A percentile compares a stretch with the other conserved stretches of the same genome.
Evolutionary conservation across 2,329 filamentous ascomycete species (phyloP).

Genomic region (Annulohypoxylon truncatum): DNA sequence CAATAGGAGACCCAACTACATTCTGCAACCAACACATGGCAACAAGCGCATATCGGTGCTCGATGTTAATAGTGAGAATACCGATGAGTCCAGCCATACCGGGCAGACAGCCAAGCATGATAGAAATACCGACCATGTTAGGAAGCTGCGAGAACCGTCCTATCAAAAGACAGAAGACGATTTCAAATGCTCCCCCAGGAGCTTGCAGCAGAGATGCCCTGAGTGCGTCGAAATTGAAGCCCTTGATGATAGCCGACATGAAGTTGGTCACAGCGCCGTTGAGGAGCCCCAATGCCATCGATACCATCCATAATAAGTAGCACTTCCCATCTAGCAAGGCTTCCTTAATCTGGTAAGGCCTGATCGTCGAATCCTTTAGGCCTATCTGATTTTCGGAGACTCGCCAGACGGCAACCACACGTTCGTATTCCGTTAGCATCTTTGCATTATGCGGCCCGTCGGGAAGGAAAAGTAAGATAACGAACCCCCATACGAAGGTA

Average conservation of each 20-base stretch:
- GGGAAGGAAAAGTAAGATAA: slow-evolving; percentile 49
- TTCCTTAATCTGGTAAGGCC: slow-evolving; percentile 40
- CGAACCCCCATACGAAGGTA: slow-evolving; percentile 41
- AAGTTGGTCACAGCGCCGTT: slow-evolving; percentile 64
- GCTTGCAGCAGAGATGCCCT: slow-evolving; percentile 56
- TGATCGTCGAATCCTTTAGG: slow-evolving; percentile 52
- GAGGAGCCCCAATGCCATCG: slow-evolving; percentile 58
- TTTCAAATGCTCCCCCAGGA: slow-evolving; percentile 53
- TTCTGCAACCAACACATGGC: slow-evolving; percentile 66
- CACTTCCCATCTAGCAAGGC: slow-evolving; percentile 47
- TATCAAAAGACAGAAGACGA: slow-evolving; percentile 46
- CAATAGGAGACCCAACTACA: slow-evolving; percentile 61
- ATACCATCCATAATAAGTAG: slow-evolving; percentile 55
- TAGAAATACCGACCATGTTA: slow-evolving; percentile 49
- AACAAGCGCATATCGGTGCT: slow-evolving; percentile 60
- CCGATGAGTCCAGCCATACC: slow-evolving; percentile 60
- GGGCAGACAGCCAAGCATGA: slow-evolving; percentile 41
- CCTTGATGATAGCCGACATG: slow-evolving; percentile 54
- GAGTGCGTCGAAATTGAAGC: slow-evolving; percentile 52
- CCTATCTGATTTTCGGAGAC: slow-evolving; percentile 57
- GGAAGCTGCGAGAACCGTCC: slow-evolving; percentile 59
- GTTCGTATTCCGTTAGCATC: slow-evolving; percentile 54
- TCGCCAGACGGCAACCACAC: slow-evolving; percentile 54
- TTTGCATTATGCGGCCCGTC: slow-evolving; percentile 54
- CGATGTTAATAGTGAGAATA: slow-evolving; percentile 59